Conservation (phyloP, 352 stramenopile genomes). For the Globisporangium sylvaticum region DNA sequence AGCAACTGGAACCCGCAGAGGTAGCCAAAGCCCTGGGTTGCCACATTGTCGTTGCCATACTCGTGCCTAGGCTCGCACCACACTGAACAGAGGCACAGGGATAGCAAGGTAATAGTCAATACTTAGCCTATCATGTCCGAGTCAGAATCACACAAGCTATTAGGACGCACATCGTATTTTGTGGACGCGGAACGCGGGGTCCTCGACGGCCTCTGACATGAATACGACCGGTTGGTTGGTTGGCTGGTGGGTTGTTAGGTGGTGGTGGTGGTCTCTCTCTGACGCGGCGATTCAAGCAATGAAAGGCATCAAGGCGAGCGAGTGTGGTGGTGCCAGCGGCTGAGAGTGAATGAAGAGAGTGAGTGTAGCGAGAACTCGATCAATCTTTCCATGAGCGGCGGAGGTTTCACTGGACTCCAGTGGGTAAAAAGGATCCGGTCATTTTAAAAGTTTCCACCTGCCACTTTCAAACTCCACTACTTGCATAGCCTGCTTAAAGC, state of each 20-base stretch:
- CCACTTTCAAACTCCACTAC: no score
- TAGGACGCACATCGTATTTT: neutral
- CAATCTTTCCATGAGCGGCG: no score
- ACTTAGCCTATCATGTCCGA: no score
- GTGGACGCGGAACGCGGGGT: neutral
- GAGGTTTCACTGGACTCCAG: neutral
- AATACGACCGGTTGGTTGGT: neutral
- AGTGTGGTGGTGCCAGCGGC: neutral
- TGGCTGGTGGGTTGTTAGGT: neutral
- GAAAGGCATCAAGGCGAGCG: neutral
- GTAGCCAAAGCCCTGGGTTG: neutral
- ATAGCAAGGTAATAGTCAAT: no score
- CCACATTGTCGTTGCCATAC: neutral
- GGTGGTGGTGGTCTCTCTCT: neutral
- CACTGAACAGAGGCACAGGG: neutral
- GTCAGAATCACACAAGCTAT: no score
- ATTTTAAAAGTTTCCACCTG: no score
- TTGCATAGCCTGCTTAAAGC: no score
- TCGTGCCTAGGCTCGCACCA: neutral
- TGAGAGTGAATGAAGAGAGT: neutral
- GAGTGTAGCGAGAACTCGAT: neutral
- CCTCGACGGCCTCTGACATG: neutral
- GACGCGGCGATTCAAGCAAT: neutral
- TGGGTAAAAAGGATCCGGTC: neutral
- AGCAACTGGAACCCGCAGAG: neutral